phyloP scores from a whole-genome alignment of 345 rosid species.

The Corchorus capsularis region DNA sequence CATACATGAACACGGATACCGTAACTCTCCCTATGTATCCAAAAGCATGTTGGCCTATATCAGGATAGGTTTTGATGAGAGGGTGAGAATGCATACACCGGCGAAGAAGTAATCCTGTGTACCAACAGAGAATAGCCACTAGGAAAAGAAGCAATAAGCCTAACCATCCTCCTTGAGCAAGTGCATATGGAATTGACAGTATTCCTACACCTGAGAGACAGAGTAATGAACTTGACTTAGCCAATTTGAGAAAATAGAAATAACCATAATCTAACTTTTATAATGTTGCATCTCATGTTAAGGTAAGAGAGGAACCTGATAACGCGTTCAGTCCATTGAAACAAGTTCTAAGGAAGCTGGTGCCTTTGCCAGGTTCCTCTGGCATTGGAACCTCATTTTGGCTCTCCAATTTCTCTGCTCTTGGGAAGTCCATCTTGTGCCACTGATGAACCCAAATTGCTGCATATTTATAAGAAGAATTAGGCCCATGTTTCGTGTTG shows the following conservation, averaged over 20 bases:
- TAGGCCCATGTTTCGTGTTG: not conserved
- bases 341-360: slow-evolving; percentile 60
- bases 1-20: slow-evolving; percentile 53
- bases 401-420: slow-evolving; percentile 37
- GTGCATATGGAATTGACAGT: slow-evolving; percentile 65
- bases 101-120: slow-evolving; percentile 58
- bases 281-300: not conserved
- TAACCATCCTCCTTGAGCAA: slow-evolving; percentile 70
- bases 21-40: slow-evolving; percentile 60
- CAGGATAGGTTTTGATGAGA: slow-evolving; percentile 56
- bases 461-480: not conserved
- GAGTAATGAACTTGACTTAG: not conserved
- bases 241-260: not conserved
- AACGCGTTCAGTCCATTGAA: slow-evolving; percentile 69
- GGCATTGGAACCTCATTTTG: slow-evolving; percentile 36
- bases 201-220: slow-evolving; percentile 58
- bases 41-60: slow-evolving; percentile 57
- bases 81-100: slow-evolving; percentile 55
- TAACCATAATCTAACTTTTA: not conserved
- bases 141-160: slow-evolving; percentile 49
- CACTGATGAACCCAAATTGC: not conserved
- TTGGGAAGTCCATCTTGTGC: slow-evolving; percentile 20
- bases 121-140: slow-evolving; percentile 57
- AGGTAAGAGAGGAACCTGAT: slow-evolving; percentile 42
- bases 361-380: slow-evolving; percentile 40